A percentile compares a stretch with the other conserved stretches of the same genome.
Evolutionary conservation across 192 early-diverging fungal species (phyloP).

Genomic region (Backusella tarrabulga): DNA sequence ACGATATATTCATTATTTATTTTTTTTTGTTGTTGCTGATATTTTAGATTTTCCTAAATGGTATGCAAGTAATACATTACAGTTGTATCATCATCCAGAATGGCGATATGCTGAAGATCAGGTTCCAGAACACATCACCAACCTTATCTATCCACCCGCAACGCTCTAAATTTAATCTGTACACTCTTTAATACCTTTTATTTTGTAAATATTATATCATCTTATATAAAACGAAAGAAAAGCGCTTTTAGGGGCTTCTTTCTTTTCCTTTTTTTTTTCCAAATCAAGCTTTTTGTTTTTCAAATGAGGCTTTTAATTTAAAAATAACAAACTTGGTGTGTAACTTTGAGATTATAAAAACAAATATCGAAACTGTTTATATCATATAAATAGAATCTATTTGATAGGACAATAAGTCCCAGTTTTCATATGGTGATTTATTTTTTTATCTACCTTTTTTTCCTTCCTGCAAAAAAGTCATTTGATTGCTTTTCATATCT

Average conservation of each 20-base stretch:
- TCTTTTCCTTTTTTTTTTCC: background rate
- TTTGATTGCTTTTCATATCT: no score
- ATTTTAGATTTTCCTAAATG: constrained; percentile 29
- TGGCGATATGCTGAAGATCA: constrained; percentile 31
- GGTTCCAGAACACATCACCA: constrained; percentile 27
- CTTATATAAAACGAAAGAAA: background rate
- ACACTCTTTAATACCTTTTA: background rate
- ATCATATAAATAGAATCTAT: no score
- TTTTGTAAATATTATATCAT: background rate
- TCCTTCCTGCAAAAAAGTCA: no score
- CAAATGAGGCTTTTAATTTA: no score
- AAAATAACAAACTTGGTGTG: no score
- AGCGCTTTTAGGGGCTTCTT: background rate
- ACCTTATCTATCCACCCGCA: background rate
- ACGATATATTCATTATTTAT: background rate
- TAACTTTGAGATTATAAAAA: no score
- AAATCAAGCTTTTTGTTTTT: no score
- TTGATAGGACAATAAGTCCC: no score
- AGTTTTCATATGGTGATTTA: no score
- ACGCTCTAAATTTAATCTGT: background rate
- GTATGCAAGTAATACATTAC: constrained; percentile 24
- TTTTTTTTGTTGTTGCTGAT: background rate
- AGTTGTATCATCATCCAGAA: constrained; percentile 32
- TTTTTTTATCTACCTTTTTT: no score
- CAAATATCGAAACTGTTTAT: no score